Percentiles rank a stretch among this genome's conserved stretches.
These are phyloP conservation scores for Bifiguratus adelaidae DNA, from an alignment of 192 early-diverging fungal genomes.

Conservation along the genomic window DNA sequence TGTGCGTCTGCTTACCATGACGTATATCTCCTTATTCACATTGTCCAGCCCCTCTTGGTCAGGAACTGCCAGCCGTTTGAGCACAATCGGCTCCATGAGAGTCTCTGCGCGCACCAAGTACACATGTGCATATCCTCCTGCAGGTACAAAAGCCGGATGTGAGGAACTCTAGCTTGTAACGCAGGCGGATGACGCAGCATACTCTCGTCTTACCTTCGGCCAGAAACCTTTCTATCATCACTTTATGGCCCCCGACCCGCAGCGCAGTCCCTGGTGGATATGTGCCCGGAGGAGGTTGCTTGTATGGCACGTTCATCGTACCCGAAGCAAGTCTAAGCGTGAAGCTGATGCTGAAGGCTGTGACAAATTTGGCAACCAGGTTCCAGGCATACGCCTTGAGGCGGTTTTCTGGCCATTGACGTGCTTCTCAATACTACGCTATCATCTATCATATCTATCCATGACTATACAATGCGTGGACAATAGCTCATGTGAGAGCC, in stretches of 20 bases:
- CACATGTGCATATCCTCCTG: conserved; percentile 87
- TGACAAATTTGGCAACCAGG: no score
- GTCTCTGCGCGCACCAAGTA: conserved; percentile 60
- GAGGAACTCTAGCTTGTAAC: not conserved
- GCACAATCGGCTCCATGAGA: conserved; percentile 46
- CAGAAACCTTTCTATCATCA: conserved; percentile 62
- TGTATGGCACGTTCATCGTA: no score
- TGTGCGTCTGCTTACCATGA: conserved; percentile 47
- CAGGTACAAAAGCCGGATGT: not conserved
- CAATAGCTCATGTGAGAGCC: no score
- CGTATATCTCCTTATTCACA: conserved; percentile 62
- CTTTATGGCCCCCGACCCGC: conserved; percentile 37
- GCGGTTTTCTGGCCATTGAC: no score
- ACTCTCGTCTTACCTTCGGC: conserved; percentile 47
- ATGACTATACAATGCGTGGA: no score
- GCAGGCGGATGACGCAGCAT: not conserved
- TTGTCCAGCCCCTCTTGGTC: conserved; percentile 51
- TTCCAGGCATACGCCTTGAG: no score
- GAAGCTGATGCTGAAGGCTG: no score
- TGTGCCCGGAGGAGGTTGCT: conserved; percentile 46
- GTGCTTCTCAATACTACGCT: no score
- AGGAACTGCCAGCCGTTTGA: conserved; percentile 72
- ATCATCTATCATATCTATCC: no score
- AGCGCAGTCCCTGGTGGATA: conserved; percentile 52
- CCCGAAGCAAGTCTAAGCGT: no score